Conservation (phyloP, 73 alveolate species). For the Paramecium bursaria region DNA sequence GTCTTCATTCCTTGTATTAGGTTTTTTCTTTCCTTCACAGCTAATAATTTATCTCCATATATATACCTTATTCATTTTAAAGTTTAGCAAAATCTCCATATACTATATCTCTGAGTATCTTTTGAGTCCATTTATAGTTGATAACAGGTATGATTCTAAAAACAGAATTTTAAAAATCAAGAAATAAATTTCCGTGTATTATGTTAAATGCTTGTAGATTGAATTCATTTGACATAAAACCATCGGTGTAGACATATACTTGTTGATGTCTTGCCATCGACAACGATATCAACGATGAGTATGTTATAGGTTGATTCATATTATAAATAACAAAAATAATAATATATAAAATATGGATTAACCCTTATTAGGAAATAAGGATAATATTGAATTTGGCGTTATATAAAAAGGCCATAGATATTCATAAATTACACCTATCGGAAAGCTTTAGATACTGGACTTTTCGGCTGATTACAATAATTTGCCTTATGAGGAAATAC, state of each 20-base stretch:
- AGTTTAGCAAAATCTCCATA: slow-evolving; percentile 28
- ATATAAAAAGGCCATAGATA: too few species aligned
- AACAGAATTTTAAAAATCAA: slow-evolving; percentile 67
- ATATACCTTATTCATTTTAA: slow-evolving; percentile 30
- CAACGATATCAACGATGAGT: slow-evolving; percentile 41
- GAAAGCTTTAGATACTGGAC: too few species aligned
- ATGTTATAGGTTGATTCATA: slow-evolving; percentile 55
- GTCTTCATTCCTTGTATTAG: slow-evolving; percentile 41
- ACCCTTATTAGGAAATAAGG: too few species aligned
- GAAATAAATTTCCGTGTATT: slow-evolving; percentile 57
- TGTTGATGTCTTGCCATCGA: slow-evolving; percentile 15
- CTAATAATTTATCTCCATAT: not conserved
- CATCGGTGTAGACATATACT: slow-evolving; percentile 46
- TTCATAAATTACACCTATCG: too few species aligned
- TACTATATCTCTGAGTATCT: slow-evolving; percentile 46
- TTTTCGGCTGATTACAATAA: too few species aligned
- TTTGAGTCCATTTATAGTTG: slow-evolving; percentile 44
- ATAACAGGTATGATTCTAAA: slow-evolving; percentile 64
- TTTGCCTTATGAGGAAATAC: too few species aligned
- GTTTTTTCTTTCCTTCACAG: slow-evolving; percentile 58
- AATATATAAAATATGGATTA: too few species aligned
- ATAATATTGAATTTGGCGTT: too few species aligned
- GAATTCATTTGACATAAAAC: slow-evolving; percentile 47
- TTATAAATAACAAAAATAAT: too few species aligned
- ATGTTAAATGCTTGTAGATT: slow-evolving; percentile 5